Conservation (phyloP, 2,329 filamentous ascomycete genomes). For the Rhynchosporium secalis region DNA sequence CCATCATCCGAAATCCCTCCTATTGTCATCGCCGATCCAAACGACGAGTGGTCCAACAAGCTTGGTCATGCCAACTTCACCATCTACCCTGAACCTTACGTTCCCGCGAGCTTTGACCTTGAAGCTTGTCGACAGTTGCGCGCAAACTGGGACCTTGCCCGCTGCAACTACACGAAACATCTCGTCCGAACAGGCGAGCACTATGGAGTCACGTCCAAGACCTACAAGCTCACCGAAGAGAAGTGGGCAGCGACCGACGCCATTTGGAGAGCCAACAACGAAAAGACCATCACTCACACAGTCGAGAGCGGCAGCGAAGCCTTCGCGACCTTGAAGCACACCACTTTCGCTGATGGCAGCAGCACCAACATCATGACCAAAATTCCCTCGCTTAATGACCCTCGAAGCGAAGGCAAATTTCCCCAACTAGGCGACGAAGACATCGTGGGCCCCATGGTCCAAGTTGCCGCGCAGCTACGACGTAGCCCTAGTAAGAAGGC, state of each 20-base stretch:
- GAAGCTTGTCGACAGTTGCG: conserved; percentile 63
- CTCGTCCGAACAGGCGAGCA: conserved; percentile 86
- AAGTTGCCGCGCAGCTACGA: conserved; percentile 38
- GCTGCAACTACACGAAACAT: conserved; percentile 86
- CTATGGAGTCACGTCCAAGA: conserved; percentile 86
- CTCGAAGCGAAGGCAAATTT: conserved; percentile 74
- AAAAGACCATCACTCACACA: conserved; percentile 58
- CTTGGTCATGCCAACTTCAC: conserved; percentile 94
- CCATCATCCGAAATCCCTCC: conserved; percentile 59
- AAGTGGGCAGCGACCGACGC: conserved; percentile 85
- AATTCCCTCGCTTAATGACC: conserved; percentile 68
- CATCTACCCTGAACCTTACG: conserved; percentile 79
- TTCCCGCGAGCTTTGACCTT: conserved; percentile 59
- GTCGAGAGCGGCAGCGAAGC: conserved; percentile 45
- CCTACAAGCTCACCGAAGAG: conserved; percentile 78
- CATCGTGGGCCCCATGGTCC: conserved; percentile 84
- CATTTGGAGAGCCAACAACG: conserved; percentile 70
- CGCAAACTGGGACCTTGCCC: conserved; percentile 78
- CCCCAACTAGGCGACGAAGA: conserved; percentile 85
- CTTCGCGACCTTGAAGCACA: conserved; percentile 46
- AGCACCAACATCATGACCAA: conserved; percentile 55
- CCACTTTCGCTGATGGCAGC: conserved; percentile 47
- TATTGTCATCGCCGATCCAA: conserved; percentile 66
- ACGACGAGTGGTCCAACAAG: conserved; percentile 80
- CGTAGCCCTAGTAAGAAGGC: conserved; percentile 38